Percentiles rank a stretch among this genome's conserved stretches.
Evolutionary conservation across 805 yeast genomes (phyloP).

Genomic region (Myxozyma neotropica): DNA sequence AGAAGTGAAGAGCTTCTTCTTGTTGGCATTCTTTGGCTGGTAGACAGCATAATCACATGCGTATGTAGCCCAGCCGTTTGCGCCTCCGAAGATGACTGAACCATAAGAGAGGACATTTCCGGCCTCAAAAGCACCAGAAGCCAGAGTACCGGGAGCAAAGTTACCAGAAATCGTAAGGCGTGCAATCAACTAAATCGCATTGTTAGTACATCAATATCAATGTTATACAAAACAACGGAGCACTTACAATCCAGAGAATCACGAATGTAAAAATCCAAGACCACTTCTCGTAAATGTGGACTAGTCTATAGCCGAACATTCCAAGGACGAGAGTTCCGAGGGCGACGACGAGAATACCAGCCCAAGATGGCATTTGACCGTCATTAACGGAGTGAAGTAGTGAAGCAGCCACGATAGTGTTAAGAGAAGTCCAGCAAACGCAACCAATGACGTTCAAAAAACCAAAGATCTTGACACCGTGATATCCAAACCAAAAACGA

Average conservation of each 20-base stretch:
- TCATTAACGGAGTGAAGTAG: slow-evolving; percentile 73
- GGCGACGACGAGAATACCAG: slow-evolving; percentile 77
- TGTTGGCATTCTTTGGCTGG: slow-evolving; percentile 68
- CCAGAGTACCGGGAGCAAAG: slow-evolving; percentile 58
- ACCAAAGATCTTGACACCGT: slow-evolving; percentile 74
- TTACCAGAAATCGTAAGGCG: slow-evolving; percentile 68
- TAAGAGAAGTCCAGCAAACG: slow-evolving; percentile 95
- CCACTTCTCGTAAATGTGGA: slow-evolving; percentile 81
- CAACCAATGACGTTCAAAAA: slow-evolving; percentile 79
- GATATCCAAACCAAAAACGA: slow-evolving; percentile 74
- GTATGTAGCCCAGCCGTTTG: slow-evolving; percentile 92
- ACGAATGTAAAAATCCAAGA: slow-evolving; percentile 83
- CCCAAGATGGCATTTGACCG: slow-evolving; percentile 79
- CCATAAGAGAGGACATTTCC: slow-evolving; percentile 81
- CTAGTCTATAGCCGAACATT: slow-evolving; percentile 80
- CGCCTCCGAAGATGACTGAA: slow-evolving; percentile 80
- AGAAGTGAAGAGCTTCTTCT: slow-evolving; percentile 61
- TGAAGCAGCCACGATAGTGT: slow-evolving; percentile 87
- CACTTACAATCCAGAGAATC: slow-evolving; percentile 65
- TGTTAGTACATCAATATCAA: neutral
- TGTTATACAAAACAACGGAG: neutral
- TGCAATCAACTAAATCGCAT: slow-evolving; percentile 42
- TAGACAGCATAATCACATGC: slow-evolving; percentile 92
- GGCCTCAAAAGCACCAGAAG: slow-evolving; percentile 67
- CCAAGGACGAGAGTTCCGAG: slow-evolving; percentile 67